phyloP scores from a whole-genome alignment of 345 rosid species.

The Aquilaria malaccensis region DNA sequence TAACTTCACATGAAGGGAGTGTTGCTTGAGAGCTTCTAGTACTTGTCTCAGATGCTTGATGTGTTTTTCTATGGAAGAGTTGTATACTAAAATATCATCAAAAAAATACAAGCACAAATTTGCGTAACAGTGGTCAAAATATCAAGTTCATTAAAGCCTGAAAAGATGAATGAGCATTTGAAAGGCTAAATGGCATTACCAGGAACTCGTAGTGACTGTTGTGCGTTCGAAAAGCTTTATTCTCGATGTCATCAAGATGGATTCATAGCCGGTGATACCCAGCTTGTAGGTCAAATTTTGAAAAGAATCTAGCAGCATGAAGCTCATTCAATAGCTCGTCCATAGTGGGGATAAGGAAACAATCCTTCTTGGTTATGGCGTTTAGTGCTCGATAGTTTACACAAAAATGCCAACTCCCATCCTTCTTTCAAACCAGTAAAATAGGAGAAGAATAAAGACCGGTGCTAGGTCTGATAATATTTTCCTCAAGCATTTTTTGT shows the following conservation, averaged over 20 bases:
- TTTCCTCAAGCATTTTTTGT: not conserved
- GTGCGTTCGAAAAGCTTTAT: not conserved
- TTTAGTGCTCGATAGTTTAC: not conserved
- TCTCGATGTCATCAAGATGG: not conserved
- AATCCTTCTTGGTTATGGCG: not conserved
- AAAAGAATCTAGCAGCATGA: not conserved
- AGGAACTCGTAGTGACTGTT: not conserved
- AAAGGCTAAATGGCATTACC: not conserved
- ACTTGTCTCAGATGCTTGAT: not conserved
- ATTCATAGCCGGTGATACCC: not conserved
- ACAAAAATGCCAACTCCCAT: not conserved
- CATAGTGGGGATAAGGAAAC: not conserved
- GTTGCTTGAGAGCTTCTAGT: not conserved
- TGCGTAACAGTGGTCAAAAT: not conserved
- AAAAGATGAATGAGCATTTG: not conserved
- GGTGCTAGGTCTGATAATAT: not conserved
- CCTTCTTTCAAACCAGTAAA: not conserved
- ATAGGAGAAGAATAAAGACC: not conserved
- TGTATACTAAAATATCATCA: not conserved
- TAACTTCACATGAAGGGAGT: not conserved
- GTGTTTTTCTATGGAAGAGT: not conserved
- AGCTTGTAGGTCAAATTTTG: not conserved
- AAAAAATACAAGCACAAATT: not conserved
- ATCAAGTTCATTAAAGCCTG: not conserved
- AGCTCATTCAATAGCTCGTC: not conserved